Percentiles rank a stretch among this genome's conserved stretches.
phyloP scores from a whole-genome alignment of 345 rosid species.

The Eucalyptus fibrosa region DNA sequence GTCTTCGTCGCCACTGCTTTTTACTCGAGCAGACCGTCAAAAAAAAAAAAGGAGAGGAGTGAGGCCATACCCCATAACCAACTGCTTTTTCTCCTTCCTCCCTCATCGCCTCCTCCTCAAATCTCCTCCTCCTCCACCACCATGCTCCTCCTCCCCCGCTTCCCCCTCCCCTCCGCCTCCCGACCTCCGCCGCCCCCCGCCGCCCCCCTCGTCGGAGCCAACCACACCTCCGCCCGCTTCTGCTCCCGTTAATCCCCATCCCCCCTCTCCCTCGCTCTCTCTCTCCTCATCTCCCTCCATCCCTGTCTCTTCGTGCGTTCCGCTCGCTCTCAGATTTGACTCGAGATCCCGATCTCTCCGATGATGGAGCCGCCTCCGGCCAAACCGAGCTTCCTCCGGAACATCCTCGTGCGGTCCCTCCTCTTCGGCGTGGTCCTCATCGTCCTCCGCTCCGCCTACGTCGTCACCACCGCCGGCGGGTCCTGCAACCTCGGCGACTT shows the following conservation, averaged over 20 bases:
- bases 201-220: slow-evolving; percentile 72
- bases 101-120: neutral
- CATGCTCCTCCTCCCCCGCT: neutral
- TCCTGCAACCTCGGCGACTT: slow-evolving; percentile 72
- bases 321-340: neutral
- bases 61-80: neutral
- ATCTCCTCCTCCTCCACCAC: neutral
- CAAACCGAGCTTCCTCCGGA: slow-evolving; percentile 59
- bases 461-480: slow-evolving; percentile 80
- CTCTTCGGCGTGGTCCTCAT: slow-evolving; percentile 56
- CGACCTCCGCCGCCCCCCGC: neutral
- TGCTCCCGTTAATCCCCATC: slow-evolving; percentile 58
- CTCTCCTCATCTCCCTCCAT: neutral
- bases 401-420: slow-evolving; percentile 50
- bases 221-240: slow-evolving; percentile 99
- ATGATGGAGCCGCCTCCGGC: slow-evolving; percentile 40
- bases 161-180: neutral
- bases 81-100: neutral
- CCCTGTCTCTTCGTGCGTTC: neutral
- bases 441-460: slow-evolving; percentile 65
- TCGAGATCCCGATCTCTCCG: neutral
- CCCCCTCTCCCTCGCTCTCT: neutral
- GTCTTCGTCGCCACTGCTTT: neutral
- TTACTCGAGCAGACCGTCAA: neutral
- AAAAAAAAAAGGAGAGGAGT: neutral